Conservation (phyloP, 2,329 filamentous ascomycete genomes). For the Aspergillus eucalypticola region DNA sequence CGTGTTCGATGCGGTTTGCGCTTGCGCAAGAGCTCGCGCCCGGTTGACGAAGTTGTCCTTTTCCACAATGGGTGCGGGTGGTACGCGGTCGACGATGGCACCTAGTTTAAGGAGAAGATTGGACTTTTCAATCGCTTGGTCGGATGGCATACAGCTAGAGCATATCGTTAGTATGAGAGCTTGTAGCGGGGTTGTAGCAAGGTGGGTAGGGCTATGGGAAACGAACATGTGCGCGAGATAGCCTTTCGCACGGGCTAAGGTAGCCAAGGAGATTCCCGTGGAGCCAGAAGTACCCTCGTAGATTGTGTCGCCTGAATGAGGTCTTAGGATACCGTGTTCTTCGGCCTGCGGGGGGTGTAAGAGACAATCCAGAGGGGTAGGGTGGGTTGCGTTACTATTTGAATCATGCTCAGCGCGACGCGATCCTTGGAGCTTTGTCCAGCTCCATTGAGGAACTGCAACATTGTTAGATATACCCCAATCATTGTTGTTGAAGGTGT, state of each 20-base stretch:
- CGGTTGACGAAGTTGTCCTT: constrained; percentile 93
- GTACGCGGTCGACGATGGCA: constrained; percentile 86
- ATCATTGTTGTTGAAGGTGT: too few relatives aligned
- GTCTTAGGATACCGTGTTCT: constrained; percentile 70
- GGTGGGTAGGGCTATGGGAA: neutral
- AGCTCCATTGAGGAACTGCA: constrained; percentile 82
- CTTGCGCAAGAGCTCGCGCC: constrained; percentile 71
- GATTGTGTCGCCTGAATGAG: constrained; percentile 84
- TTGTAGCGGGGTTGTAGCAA: too few relatives aligned
- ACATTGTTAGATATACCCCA: constrained; percentile 5
- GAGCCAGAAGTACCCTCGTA: constrained; percentile 97
- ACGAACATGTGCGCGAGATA: constrained; percentile 84
- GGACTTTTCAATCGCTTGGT: constrained; percentile 85
- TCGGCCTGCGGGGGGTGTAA: constrained; percentile 63
- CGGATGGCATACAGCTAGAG: constrained; percentile 80
- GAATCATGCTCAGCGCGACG: constrained; percentile 87
- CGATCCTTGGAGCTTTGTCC: constrained; percentile 94
- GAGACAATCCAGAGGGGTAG: neutral
- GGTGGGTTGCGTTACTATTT: constrained; percentile 47
- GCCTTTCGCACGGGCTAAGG: constrained; percentile 80
- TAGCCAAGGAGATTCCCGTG: constrained; percentile 91
- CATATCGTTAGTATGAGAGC: constrained; percentile 18
- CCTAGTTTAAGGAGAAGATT: constrained; percentile 86
- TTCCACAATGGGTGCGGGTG: constrained; percentile 90
- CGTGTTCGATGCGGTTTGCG: constrained; percentile 60